Evolutionary conservation across 352 stramenopile species (phyloP).

Genomic region (Phytopythium sindhum): DNA sequence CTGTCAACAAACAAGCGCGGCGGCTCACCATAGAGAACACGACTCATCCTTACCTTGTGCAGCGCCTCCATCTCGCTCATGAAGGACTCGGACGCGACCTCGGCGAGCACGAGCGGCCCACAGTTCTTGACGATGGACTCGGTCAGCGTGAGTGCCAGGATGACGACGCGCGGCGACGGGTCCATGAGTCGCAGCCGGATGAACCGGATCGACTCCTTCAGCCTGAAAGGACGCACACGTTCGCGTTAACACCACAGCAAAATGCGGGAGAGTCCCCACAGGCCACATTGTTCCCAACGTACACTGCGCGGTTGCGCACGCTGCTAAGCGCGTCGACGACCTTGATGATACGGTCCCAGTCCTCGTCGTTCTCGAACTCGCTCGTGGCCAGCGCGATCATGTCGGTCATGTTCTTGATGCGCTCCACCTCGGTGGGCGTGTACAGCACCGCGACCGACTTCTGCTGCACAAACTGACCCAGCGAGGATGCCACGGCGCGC

Average conservation of each 20-base stretch:
- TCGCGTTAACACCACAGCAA: no score
- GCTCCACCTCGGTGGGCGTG: slow-evolving; percentile 66
- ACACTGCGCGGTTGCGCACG: slow-evolving; percentile 60
- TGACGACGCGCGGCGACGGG: slow-evolving; percentile 57
- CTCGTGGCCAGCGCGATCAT: slow-evolving; percentile 66
- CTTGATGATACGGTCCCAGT: slow-evolving; percentile 71
- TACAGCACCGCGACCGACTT: slow-evolving; percentile 75
- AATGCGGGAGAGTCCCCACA: not conserved
- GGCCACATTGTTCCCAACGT: slow-evolving; percentile 6
- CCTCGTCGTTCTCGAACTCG: slow-evolving; percentile 66
- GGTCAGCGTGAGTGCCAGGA: slow-evolving; percentile 59
- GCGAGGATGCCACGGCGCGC: slow-evolving; percentile 49
- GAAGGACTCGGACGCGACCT: slow-evolving; percentile 66
- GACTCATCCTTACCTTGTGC: slow-evolving; percentile 60
- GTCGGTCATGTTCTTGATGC: slow-evolving; percentile 71
- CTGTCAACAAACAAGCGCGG: slow-evolving; percentile 4
- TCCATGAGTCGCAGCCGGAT: slow-evolving; percentile 65
- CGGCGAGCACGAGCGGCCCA: slow-evolving; percentile 57
- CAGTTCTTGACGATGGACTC: slow-evolving; percentile 82
- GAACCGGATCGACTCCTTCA: slow-evolving; percentile 75
- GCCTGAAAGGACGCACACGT: slow-evolving; percentile 16
- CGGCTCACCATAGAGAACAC: slow-evolving; percentile 21
- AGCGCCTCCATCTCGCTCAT: slow-evolving; percentile 71
- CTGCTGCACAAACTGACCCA: slow-evolving; percentile 77
- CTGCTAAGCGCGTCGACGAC: slow-evolving; percentile 76